A percentile compares a stretch with the other conserved stretches of the same genome.
These are phyloP conservation scores for Sporothrix dimorphospora DNA, from an alignment of 2,329 filamentous ascomycete species.

Conservation along the genomic window DNA sequence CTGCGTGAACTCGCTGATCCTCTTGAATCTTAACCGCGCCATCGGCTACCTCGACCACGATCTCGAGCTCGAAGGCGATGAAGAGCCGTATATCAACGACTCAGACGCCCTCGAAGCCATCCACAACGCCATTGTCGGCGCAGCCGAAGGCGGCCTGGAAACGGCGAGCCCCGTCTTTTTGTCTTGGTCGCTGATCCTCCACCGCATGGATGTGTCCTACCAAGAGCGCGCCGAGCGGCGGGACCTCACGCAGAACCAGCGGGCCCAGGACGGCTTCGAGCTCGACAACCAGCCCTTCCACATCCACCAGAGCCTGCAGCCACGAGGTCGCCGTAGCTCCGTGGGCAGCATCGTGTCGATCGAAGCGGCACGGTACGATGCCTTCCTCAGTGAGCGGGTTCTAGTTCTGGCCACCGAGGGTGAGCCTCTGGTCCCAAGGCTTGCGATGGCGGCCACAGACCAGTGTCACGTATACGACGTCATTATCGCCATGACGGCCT, in stretches of 20 bases:
- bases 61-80: constrained; percentile 46
- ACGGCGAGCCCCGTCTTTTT: constrained; percentile 75
- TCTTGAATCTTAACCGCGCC: constrained; percentile 68
- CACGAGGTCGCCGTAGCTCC: constrained; percentile 58
- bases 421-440: constrained; percentile 53
- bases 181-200: constrained; percentile 78
- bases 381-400: constrained; percentile 56
- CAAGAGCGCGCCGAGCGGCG: constrained; percentile 63
- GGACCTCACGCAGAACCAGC: constrained; percentile 61
- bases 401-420: constrained; percentile 50
- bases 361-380: constrained; percentile 62
- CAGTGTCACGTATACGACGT: constrained; percentile 58
- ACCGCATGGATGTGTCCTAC: constrained; percentile 67
- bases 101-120: constrained; percentile 71
- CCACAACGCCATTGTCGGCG: constrained; percentile 69
- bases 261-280: constrained; percentile 61
- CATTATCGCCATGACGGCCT: constrained; percentile 54
- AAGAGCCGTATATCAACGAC: constrained; percentile 68
- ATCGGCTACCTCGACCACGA: constrained; percentile 60
- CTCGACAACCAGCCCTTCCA: constrained; percentile 44
- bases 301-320: constrained; percentile 29
- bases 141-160: constrained; percentile 58
- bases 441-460: constrained; percentile 54
- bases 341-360: constrained; percentile 66
- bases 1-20: constrained; percentile 69